These are phyloP conservation scores for Asparagopsis taxiformis DNA, from an alignment of 31 red algal species.

Conservation along the genomic window DNA sequence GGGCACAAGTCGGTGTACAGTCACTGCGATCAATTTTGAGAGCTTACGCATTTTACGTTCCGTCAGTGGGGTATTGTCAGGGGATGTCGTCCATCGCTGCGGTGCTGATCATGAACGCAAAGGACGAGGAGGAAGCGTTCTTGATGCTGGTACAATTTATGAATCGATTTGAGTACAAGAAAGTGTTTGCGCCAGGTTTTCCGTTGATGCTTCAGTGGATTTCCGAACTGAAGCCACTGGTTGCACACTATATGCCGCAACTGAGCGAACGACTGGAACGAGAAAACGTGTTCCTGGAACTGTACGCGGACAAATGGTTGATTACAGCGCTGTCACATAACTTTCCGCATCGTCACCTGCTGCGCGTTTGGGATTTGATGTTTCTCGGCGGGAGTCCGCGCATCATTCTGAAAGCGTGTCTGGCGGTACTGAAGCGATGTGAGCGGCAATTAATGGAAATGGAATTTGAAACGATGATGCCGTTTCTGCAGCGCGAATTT, in stretches of 20 bases:
- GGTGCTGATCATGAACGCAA: constrained; percentile 72
- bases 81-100: constrained; percentile 91
- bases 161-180: constrained; percentile 75
- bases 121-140: constrained; percentile 77
- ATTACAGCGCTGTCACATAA: constrained; percentile 87
- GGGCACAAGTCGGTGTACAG: constrained; percentile 75
- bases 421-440: constrained; percentile 74
- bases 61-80: constrained; percentile 89
- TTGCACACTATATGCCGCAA: constrained; percentile 69
- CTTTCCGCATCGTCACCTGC: constrained; percentile 78
- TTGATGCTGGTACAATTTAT: constrained; percentile 89
- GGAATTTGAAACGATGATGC: constrained; percentile 86
- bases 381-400: constrained; percentile 65
- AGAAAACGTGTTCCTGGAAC: constrained; percentile 61
- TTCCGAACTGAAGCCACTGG: constrained; percentile 68
- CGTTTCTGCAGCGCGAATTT: constrained; percentile 82
- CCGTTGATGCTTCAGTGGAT: constrained; percentile 69
- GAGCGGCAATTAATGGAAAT: constrained; percentile 52
- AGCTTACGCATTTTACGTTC: constrained; percentile 84
- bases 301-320: constrained; percentile 83
- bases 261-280: constrained; percentile 39
- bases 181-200: constrained; percentile 83
- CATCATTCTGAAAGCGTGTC: constrained; percentile 70
- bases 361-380: constrained; percentile 90
- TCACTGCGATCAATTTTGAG: constrained; percentile 75